A percentile compares a stretch with the other conserved stretches of the same genome.
Conservation (phyloP, 805 yeast species). For the Kregervanrija pseudodelftensis region DNA sequence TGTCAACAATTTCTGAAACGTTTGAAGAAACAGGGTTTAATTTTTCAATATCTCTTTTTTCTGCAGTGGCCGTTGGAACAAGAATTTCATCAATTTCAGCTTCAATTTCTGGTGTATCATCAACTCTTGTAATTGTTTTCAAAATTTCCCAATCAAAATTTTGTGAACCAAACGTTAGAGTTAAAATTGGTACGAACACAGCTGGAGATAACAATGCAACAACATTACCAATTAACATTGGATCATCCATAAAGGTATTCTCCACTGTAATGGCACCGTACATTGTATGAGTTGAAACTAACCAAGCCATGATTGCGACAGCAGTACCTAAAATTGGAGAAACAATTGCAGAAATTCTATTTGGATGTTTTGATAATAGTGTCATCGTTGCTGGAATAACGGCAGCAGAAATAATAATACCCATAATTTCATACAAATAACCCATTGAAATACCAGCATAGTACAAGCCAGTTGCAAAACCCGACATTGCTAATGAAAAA, state of each 20-base stretch:
- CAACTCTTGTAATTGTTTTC: slow-evolving; percentile 56
- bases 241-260: slow-evolving; percentile 70
- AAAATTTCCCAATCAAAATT: slow-evolving; percentile 67
- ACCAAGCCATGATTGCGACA: slow-evolving; percentile 68
- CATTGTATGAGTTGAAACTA: slow-evolving; percentile 39
- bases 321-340: slow-evolving; percentile 78
- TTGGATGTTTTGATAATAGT: slow-evolving; percentile 57
- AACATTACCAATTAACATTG: slow-evolving; percentile 86
- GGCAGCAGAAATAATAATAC: slow-evolving; percentile 80
- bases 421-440: slow-evolving; percentile 81
- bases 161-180: slow-evolving; percentile 58
- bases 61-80: slow-evolving; percentile 14
- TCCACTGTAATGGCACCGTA: slow-evolving; percentile 39
- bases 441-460: slow-evolving; percentile 85
- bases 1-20: slow-evolving; percentile 24
- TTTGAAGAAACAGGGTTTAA: slow-evolving; percentile 23
- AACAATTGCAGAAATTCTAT: slow-evolving; percentile 56
- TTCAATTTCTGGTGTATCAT: slow-evolving; percentile 59
- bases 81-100: slow-evolving; percentile 19
- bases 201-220: slow-evolving; percentile 73
- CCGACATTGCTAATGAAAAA: slow-evolving; percentile 62
- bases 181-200: slow-evolving; percentile 58
- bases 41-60: slow-evolving; percentile 13
- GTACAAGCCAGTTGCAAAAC: slow-evolving; percentile 72
- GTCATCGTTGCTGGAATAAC: slow-evolving; percentile 72